Base-by-base conservation (phyloP, 2,329 filamentous ascomycete genomes). In the Sphaerulina populicola region DNA sequence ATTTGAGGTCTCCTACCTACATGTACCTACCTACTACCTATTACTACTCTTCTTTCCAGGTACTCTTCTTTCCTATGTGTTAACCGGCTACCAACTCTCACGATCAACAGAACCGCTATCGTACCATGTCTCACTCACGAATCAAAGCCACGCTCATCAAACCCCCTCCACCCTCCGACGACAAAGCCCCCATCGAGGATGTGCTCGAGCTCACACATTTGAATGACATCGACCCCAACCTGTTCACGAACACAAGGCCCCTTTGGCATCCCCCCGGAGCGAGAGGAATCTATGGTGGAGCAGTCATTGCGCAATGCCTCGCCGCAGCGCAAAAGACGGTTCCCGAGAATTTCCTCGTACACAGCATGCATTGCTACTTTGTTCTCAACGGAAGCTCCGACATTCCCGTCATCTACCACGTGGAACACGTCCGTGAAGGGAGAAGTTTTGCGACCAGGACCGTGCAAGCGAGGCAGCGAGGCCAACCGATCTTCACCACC, bases 341-440 rank as follows among this genome's bases (percentile, higher is more conserved):
- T 2, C 84, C 85, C 0, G 68, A 75, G 23, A 77, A 86, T 66
- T 96, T 95, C 70, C 79, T 83, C 53, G 82, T 93, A 44, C 93
- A 98, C 75, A 91, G 85, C 66, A 96, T 94, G 86, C 93, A 98
- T 77, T 97, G 93, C 79, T 98, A 97, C 75, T 98, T 98, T 69
- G 83, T 98, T 31, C 82, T 97, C 1, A 90, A 91, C 4, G 93
- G 93, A 27, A 86, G 91, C 64, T 77, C 81, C 10, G 81, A 85
- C 54, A 84, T 93, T 14, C 91, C 93, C 30, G 86, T 97, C 59
- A 77, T 96, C 56, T 97, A 95, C 73, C 88, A 96, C 66, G 93
- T 98, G 42, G 93, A 97, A 73, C 81, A 87, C 47, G 88, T 98
- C 43, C 84, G 93, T 49, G 88, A 94, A 66, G 93, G 93, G 7